Base-by-base conservation (phyloP, 768 basidiomycete species). In the Boletus subparvulus region DNA sequence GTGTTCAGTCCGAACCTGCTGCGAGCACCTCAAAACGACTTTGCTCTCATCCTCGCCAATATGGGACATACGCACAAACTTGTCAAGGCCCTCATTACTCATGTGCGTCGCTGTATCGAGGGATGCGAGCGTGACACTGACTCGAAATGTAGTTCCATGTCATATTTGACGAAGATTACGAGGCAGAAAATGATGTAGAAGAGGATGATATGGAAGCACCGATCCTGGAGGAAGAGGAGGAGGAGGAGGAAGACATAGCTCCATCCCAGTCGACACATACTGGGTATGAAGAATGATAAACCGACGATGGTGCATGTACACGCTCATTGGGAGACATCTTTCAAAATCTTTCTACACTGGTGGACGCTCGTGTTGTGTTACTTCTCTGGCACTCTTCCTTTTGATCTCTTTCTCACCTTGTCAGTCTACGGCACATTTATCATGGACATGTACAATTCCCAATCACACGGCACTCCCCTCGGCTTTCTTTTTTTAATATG, bases 1-100 rank as follows among this genome's bases (percentile, higher is more conserved):
- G 90, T 93, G 17, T 92, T 93, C 71, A 89, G 89, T 58, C 90
- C 89, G 7, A 92, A 90, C 66, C 71, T 92, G 46, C 68, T 91
- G 50, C 84, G 90, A 19, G 86, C 89, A 4, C 88, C 88, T 3
- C 84, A 87, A 65, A 89, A 88, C 58, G 87, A 90, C 66, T 87
- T 91, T 71, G 83, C 80, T 12, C 78, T 87, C 71, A 87, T 91
- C 63, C 77, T 92, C 58, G 81, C 86, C 53, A 91, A 92, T 63
- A 92, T 93, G 90, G 84, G 84, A 16, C 75, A 84, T 62, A 83
- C 87, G 17, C 86, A 90, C 64, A 84, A 85, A 59, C 78, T 91
- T n/a, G 85, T 86, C 61, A 86, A 90, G 70, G 78, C 83, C 4
- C 78, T 91, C 48, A 88, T 92, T 54, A 85, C 84, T 21, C 88